These are phyloP conservation scores for Thelephora terrestris DNA, from an alignment of 1,284 basidiomycete species.

Conservation along the genomic window DNA sequence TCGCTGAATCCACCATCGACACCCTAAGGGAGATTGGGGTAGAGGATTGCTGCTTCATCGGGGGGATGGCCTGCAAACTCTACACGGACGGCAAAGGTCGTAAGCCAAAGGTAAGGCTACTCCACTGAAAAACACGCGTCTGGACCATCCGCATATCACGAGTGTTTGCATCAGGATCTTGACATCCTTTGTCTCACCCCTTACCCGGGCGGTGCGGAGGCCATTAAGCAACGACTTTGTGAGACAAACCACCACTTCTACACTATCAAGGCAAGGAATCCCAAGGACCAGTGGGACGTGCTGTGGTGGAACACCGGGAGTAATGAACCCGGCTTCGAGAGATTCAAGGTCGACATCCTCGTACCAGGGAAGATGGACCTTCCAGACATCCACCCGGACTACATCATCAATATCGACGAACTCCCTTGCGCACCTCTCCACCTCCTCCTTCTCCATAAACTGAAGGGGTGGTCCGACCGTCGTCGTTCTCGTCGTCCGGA, in stretches of 20 bases:
- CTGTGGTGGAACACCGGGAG: slow-evolving; percentile 16
- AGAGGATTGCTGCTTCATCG: too few relatives aligned
- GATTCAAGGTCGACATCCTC: slow-evolving; percentile 27
- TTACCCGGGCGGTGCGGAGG: too few relatives aligned
- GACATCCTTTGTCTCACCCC: too few relatives aligned
- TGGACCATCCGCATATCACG: too few relatives aligned
- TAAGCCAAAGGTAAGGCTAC: too few relatives aligned
- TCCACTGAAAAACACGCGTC: too few relatives aligned
- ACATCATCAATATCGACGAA: slow-evolving; percentile 10
- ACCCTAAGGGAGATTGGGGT: too few relatives aligned
- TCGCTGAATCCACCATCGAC: too few relatives aligned
- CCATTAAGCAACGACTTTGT: too few relatives aligned
- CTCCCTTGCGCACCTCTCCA: slow-evolving; percentile 23
- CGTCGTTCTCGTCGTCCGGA: slow-evolving; percentile 14
- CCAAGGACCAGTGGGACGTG: slow-evolving; percentile 19
- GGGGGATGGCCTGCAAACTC: too few relatives aligned
- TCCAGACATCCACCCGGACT: slow-evolving; percentile 15
- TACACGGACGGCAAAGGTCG: too few relatives aligned
- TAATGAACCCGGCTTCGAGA: slow-evolving; percentile 4
- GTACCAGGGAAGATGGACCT: slow-evolving; percentile 23
- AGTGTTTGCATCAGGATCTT: too few relatives aligned
- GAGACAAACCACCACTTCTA: slow-evolving; percentile 15
- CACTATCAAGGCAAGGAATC: slow-evolving; percentile 15
- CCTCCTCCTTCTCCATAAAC: slow-evolving; percentile 22
- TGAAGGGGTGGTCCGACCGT: slow-evolving; percentile 26